Base-by-base conservation (phyloP, 2,329 filamentous ascomycete genomes). In the Ophiocordyceps camponoti-floridani region DNA sequence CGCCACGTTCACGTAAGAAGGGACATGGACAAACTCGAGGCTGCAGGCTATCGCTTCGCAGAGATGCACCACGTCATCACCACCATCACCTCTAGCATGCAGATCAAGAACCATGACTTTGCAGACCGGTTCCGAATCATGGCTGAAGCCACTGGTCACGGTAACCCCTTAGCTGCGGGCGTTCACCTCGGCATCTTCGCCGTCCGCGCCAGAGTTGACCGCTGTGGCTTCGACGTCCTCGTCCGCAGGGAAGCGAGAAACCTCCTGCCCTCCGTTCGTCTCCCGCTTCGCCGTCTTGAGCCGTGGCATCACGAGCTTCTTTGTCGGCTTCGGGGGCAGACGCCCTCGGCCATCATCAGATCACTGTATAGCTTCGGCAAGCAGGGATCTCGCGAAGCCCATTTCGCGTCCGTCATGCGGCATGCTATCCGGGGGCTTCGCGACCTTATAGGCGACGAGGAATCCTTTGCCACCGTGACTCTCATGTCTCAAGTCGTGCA, bases 1-100 rank as follows among this genome's bases (percentile, higher is more conserved):
- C 81, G 79, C 11, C 71, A 71, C 40, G 68, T 82, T 2, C 66
- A 69, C 31, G 66, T 62, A 31, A 66, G 67, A 31, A 64, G 70
- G 1, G 82, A 87, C 33, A 68, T 73, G 0, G 69, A 75, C 44
- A 70, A 72, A 27, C 68, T 94, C 13, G 73, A 80, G 49, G 76
- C 83, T 1, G 66, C 73, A 11, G 86, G 87, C 1, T 93, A 79
- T 58, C 75, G 82, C n/a, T 94, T 94, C 53, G 82, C 82, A 2
- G 70, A 75, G 31, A 62, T 79, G 12, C 70, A 72, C 46, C 77
- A 86, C 48, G 79, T 94, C 27, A 70, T 75, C 12, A 69, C 74
- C 16, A 74, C 76, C 40, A 76, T 94, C 49, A 73, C 80, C 19
- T 70, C 76, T 23, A 81, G 75, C 49, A 81, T 94, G 69, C 83